Conservation (phyloP, 1,139 yeast genomes). For the Blastobotrys malaysiensis region DNA sequence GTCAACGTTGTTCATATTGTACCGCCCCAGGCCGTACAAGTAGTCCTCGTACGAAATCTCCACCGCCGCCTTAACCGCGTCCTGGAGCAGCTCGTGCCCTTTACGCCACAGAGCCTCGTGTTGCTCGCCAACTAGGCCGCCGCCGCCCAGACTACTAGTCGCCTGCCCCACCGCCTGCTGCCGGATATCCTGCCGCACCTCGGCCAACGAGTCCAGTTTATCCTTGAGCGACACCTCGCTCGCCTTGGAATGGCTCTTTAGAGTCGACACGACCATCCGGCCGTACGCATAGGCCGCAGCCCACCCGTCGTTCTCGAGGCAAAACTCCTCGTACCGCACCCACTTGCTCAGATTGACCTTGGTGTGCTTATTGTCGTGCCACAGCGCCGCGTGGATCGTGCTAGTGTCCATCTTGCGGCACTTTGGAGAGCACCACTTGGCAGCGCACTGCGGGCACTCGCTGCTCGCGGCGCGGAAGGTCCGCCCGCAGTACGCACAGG, state of each 20-base stretch:
- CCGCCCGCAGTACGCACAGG: conserved; percentile 77
- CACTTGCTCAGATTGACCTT: conserved; percentile 47
- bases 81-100: conserved; percentile 47
- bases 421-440: conserved; percentile 25
- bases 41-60: conserved; percentile 49
- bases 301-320: conserved; percentile 57
- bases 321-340: conserved; percentile 53
- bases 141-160: conserved; percentile 22
- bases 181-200: conserved; percentile 62
- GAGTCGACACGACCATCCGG: conserved; percentile 46
- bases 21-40: conserved; percentile 60
- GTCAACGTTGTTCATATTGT: conserved; percentile 67
- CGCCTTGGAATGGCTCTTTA: conserved; percentile 44
- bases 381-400: conserved; percentile 50
- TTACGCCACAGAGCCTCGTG: conserved; percentile 57
- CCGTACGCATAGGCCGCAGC: conserved; percentile 65
- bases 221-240: conserved; percentile 26
- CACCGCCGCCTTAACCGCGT: conserved; percentile 33
- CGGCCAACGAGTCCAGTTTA: conserved; percentile 55
- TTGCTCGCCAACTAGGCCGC: conserved; percentile 44
- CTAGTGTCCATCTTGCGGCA: conserved; percentile 40
- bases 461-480: conserved; percentile 40
- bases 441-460: conserved; percentile 23
- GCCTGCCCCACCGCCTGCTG: conserved; percentile 55
- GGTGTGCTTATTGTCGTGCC: conserved; percentile 42